Percentiles rank a stretch among this genome's conserved stretches.
These are phyloP conservation scores for Coffea humblotiana DNA, from an alignment of 305 asterid species.

Conservation along the genomic window DNA sequence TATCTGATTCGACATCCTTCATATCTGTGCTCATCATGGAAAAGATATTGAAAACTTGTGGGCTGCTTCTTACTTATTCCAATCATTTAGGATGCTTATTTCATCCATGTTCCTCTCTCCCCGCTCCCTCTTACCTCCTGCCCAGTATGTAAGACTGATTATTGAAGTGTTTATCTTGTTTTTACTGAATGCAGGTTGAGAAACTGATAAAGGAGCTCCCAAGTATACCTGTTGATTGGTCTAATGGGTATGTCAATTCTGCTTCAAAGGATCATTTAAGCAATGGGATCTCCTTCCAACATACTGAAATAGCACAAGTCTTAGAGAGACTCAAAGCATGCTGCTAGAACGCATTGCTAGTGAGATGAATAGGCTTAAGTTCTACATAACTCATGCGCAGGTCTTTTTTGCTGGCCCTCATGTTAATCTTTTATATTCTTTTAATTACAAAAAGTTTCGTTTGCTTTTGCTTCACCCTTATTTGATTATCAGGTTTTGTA, in stretches of 20 bases:
- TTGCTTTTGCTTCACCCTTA: neutral
- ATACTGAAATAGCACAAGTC: conserved; percentile 66
- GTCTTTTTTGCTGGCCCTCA: conserved; percentile 47
- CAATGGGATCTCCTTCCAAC: conserved; percentile 58
- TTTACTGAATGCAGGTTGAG: conserved; percentile 56
- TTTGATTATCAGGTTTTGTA: neutral
- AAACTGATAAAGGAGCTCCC: conserved; percentile 91
- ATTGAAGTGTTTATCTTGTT: neutral
- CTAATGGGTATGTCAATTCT: conserved; percentile 46
- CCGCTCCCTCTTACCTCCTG: neutral
- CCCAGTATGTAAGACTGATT: no score
- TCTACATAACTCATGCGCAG: conserved; percentile 83
- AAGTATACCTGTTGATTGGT: conserved; percentile 70
- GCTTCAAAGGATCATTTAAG: conserved; percentile 50
- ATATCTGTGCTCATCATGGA: neutral
- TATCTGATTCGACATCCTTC: neutral
- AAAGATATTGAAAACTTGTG: neutral
- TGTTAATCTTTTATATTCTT: neutral
- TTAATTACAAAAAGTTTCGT: neutral
- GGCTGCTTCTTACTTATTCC: neutral
- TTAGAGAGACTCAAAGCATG: conserved; percentile 97
- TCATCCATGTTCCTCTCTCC: neutral
- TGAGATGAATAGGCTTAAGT: conserved; percentile 94
- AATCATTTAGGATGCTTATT: neutral
- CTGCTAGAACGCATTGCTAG: conserved; percentile 92